phyloP scores from a whole-genome alignment of 148 eudicot genomes.

The Talinum fruticosum region DNA sequence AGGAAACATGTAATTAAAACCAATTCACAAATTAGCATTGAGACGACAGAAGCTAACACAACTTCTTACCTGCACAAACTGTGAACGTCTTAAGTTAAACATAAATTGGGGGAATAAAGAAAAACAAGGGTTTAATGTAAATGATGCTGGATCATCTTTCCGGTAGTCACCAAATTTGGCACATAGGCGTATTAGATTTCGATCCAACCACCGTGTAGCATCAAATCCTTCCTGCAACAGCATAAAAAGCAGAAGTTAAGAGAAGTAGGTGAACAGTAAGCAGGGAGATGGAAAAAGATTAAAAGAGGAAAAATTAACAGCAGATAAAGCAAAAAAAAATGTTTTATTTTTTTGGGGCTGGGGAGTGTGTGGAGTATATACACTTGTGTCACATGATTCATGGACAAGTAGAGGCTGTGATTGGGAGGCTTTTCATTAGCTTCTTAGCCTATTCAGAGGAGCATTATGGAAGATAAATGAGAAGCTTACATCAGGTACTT shows the following conservation, averaged over 20 bases:
- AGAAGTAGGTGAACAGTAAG: background rate
- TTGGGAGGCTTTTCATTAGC: background rate
- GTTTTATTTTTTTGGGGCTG: too few relatives aligned
- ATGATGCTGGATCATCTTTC: slow-evolving; percentile 91
- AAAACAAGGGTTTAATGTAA: slow-evolving; percentile 81
- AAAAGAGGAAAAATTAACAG: too few relatives aligned
- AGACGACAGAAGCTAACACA: background rate
- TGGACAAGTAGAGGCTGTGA: background rate
- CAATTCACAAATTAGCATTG: background rate
- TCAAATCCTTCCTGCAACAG: slow-evolving; percentile 82
- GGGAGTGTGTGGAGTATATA: background rate
- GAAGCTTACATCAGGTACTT: background rate
- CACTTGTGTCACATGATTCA: too few relatives aligned
- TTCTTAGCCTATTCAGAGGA: background rate
- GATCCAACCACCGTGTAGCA: slow-evolving; percentile 94
- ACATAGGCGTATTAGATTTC: slow-evolving; percentile 84
- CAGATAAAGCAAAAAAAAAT: background rate
- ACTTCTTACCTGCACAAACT: slow-evolving; percentile 74
- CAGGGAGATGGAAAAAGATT: background rate
- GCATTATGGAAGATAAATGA: background rate
- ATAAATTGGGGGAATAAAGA: slow-evolving; percentile 94
- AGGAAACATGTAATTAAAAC: slow-evolving; percentile 4
- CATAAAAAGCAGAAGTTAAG: background rate
- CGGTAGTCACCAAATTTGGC: slow-evolving; percentile 91
- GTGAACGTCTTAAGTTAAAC: slow-evolving; percentile 88